These are phyloP conservation scores for Geosmithia flava DNA, from an alignment of 2,329 filamentous ascomycete genomes.

Conservation along the genomic window DNA sequence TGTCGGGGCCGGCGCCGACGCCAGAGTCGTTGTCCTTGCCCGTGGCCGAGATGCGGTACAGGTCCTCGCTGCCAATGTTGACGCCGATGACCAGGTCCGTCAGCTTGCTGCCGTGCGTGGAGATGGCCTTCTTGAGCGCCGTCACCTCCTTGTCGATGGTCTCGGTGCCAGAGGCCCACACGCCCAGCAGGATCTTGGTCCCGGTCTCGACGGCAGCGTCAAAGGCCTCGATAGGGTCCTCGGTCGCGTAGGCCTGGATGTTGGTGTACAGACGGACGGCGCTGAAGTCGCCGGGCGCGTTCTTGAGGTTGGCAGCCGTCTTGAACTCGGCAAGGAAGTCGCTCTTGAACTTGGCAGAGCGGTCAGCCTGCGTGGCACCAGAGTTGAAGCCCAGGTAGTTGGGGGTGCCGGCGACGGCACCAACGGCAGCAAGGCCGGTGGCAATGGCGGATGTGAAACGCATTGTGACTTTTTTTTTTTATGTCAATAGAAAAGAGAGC, in stretches of 20 bases:
- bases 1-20: constrained; percentile 43
- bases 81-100: constrained; percentile 50
- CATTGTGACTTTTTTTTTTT: constrained; percentile 15
- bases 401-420: constrained; percentile 21
- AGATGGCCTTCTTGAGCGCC: constrained; percentile 44
- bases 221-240: constrained; percentile 70
- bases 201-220: constrained; percentile 54
- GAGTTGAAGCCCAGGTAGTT: constrained; percentile 45
- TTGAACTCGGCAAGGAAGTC: constrained; percentile 35
- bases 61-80: constrained; percentile 54
- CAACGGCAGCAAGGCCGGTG: constrained; percentile 25
- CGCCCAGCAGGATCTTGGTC: constrained; percentile 49
- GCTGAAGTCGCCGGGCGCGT: constrained; percentile 40
- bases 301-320: constrained; percentile 19
- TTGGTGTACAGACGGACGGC: constrained; percentile 56
- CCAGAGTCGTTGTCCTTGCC: constrained; percentile 52
- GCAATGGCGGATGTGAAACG: constrained; percentile 23
- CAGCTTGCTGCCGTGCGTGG: constrained; percentile 34
- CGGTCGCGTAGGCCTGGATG: constrained; percentile 52
- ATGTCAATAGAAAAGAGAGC: neutral
- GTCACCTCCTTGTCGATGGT: constrained; percentile 48
- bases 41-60: constrained; percentile 49
- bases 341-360: constrained; percentile 37
- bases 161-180: constrained; percentile 45
- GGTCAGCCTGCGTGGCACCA: constrained; percentile 30